Evolutionary conservation across 2,329 filamentous ascomycete genomes (phyloP), one percentile per base, ranked within the genome.

Genomic region (Calonectria pseudoturangicola): DNA sequence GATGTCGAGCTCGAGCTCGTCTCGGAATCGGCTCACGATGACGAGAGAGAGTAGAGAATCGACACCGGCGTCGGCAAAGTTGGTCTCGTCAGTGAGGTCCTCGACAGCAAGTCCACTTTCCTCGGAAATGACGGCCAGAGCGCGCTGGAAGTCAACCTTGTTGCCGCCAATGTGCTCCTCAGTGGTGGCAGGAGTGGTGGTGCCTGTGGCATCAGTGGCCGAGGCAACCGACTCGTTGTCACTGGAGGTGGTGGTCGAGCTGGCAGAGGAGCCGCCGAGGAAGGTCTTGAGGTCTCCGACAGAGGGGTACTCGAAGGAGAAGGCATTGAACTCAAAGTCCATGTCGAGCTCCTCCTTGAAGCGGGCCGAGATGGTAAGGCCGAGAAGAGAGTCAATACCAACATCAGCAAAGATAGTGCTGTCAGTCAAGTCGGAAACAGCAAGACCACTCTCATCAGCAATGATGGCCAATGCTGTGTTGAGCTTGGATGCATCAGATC

Each of bases 361-460:
- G 30, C 88, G 86, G 28, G 88, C 89, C 30, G 86, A 86, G 51
- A 92, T 89, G 7, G 89, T 90, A 27, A 92, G 82, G 1, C 89
- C 87, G 84, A 92, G 89, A n/a, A 92, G 85, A 1, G 90, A 92
- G 78, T 92, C 90, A 18, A 91, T 88, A 28, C 90, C 90, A 3
- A 92, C 84, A 73, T 92, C 89, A 3, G 86, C 82, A 77, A 92
- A 91, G 56, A 85, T 86, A 15, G 89, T 88, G 74, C 89, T 88
- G 76, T 92, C 89, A 1, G 85, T 88, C 3, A 92, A 83, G 77
- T 92, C 90, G 58, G 73, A 51, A 1, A 75, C 15, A 1, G 75
- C 75, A 3, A 78, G 62, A 0, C 76, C 76, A 4, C 76, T 78
- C n/a, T 78, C 76, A 5, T 78, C 76, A 0, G 76, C 73, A 18